Conservation (phyloP, 2,329 filamentous ascomycete species). For the Domatiomyces globalis region DNA sequence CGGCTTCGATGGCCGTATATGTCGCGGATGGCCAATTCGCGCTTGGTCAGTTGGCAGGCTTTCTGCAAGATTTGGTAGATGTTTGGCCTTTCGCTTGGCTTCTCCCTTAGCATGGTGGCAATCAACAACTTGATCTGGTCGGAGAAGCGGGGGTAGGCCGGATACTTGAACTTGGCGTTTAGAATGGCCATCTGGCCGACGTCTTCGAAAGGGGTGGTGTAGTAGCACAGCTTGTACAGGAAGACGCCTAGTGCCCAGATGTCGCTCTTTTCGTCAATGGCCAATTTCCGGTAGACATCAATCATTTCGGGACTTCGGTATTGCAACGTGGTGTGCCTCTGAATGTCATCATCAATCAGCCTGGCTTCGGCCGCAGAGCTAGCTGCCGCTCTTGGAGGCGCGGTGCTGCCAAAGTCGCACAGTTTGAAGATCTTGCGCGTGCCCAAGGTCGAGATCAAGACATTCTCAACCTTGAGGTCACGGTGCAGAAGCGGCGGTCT, state of each 20-base stretch:
- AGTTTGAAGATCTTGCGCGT: slow-evolving; percentile 74
- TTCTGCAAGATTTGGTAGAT: slow-evolving; percentile 88
- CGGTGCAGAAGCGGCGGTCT: slow-evolving; percentile 85
- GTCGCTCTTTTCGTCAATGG: slow-evolving; percentile 96
- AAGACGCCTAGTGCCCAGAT: slow-evolving; percentile 95
- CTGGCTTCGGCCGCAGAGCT: slow-evolving; percentile 78
- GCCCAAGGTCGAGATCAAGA: slow-evolving; percentile 62
- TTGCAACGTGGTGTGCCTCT: slow-evolving; percentile 91
- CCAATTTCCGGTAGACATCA: slow-evolving; percentile 89
- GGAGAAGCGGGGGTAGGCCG: slow-evolving; percentile 75
- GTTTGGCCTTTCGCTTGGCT: slow-evolving; percentile 65
- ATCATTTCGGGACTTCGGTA: slow-evolving; percentile 98
- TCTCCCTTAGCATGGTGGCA: slow-evolving; percentile 80
- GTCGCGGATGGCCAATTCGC: slow-evolving; percentile 75
- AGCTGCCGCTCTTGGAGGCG: slow-evolving; percentile 68
- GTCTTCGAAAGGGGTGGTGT: slow-evolving; percentile 96
- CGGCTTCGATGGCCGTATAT: slow-evolving; percentile 55
- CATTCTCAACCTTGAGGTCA: slow-evolving; percentile 95
- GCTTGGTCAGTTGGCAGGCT: slow-evolving; percentile 75
- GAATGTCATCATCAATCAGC: slow-evolving; percentile 88
- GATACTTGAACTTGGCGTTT: slow-evolving; percentile 88
- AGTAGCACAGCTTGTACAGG: slow-evolving; percentile 96
- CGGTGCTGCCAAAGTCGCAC: slow-evolving; percentile 93
- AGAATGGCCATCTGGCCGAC: slow-evolving; percentile 94
- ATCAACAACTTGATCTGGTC: slow-evolving; percentile 81